These are phyloP conservation scores for Fusarium bactridioides DNA, from an alignment of 2,329 filamentous ascomycete species.

Conservation along the genomic window DNA sequence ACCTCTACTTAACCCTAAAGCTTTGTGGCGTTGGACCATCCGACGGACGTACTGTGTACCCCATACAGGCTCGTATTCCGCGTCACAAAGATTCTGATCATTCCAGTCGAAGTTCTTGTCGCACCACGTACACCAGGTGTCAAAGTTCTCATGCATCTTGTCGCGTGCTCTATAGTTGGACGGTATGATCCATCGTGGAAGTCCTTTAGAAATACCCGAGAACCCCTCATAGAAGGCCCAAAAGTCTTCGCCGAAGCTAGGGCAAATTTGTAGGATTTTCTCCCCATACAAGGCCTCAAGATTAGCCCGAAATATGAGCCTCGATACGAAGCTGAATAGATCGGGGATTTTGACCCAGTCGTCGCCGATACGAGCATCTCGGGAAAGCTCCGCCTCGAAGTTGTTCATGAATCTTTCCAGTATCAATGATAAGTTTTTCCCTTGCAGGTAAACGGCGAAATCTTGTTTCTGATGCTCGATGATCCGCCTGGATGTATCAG, in stretches of 20 bases:
- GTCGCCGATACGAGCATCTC: not conserved
- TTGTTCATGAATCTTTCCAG: not conserved
- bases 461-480: not conserved
- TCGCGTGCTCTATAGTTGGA: not conserved
- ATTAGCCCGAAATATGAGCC: not conserved
- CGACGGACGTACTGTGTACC: not conserved
- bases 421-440: not conserved
- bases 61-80: not conserved
- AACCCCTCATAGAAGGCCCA: not conserved
- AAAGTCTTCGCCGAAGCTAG: not conserved
- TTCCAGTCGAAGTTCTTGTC: not conserved
- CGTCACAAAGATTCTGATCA: not conserved
- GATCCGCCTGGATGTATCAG: not conserved
- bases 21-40: not conserved
- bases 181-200: not conserved
- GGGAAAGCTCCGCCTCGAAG: not conserved
- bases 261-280: not conserved
- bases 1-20: not conserved
- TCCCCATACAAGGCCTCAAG: not conserved
- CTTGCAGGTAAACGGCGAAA: not conserved
- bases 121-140: not conserved
- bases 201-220: not conserved
- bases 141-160: not conserved
- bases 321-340: not conserved
- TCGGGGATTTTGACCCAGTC: not conserved